Base-by-base conservation (phyloP, 2,329 filamentous ascomycete species). In the Fusarium protoensiforme region DNA sequence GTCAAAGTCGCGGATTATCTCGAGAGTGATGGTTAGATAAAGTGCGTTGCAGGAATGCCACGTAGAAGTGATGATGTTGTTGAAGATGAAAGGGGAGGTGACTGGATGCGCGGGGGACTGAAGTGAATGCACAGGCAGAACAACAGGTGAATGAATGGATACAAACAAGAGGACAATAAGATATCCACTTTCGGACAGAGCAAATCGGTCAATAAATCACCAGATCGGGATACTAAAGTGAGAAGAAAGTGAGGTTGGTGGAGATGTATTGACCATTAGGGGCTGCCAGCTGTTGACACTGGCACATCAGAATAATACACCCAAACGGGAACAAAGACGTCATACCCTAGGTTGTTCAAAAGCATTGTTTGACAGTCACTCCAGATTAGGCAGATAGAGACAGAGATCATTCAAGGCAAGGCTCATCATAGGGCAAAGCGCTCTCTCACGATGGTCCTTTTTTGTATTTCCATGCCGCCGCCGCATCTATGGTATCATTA, bases 401-500 rank as follows among this genome's bases (percentile, higher is more conserved):
- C 18, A 53, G 27, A 31, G 46, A 31, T 31, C 27, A 53, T 53
- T 53, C 46, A 53, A 53, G 46, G 46, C 46, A 53, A 53, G 46
- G 46, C n/a, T 75, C 61, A 51, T 65, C 67, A 71, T 68, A 71
- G 71, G 66, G 67, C 69, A 67, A 72, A 67, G 69, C 62, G 65
- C 64, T 73, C 67, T 67, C 63, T 72, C 77, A 77, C 59, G 68
- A 77, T 72, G 75, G 73, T 73, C 67, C 74, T 74, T 74, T 61
- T 76, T 78, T 79, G 73, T 76, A 75, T 74, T 72, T 67, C 73
- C 71, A 76, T 78, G 75, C 73, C 77, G 75, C 77, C 70, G 58
- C 77, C 70, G 61, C 73, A 69, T 81, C 80, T 82, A 81, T 82
- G 80, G 80, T 82, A 82, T 82, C 79, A 81, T 81, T 81, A 82